A percentile compares a stretch with the other conserved stretches of the same genome.
These are phyloP conservation scores for Plantago elongata DNA, from an alignment of 257 asterid species.

Conservation along the genomic window DNA sequence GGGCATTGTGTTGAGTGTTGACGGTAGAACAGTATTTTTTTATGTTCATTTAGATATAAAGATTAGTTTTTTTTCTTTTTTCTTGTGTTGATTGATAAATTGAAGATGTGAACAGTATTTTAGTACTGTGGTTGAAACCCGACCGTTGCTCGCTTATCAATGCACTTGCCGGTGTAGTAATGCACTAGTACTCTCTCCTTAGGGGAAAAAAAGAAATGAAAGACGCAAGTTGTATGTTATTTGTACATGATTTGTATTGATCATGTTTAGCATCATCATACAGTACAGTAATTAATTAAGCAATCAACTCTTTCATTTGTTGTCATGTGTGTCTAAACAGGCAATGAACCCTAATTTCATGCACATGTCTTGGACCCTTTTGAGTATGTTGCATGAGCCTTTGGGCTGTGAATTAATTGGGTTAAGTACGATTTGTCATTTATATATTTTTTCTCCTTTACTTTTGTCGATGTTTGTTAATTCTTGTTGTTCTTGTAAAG, in stretches of 20 bases:
- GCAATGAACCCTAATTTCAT: slow-evolving; percentile 64
- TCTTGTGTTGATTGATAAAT: neutral
- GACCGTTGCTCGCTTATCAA: slow-evolving; percentile 66
- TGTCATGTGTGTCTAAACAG: slow-evolving; percentile 22
- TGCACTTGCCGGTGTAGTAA: slow-evolving; percentile 53
- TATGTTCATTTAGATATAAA: neutral
- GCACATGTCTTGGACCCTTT: slow-evolving; percentile 44
- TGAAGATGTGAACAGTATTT: neutral
- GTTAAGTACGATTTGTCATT: neutral
- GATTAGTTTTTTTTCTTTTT: neutral
- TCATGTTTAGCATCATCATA: too few relatives aligned
- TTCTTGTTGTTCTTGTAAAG: slow-evolving; percentile 29
- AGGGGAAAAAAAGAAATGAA: too few relatives aligned
- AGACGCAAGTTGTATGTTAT: too few relatives aligned
- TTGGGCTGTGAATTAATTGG: slow-evolving; percentile 7
- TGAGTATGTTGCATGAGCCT: neutral
- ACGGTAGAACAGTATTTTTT: too few relatives aligned
- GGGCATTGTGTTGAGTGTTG: too few relatives aligned
- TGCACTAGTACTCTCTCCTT: neutral
- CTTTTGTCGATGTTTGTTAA: slow-evolving; percentile 21
- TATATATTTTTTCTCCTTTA: neutral
- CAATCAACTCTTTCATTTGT: slow-evolving; percentile 8
- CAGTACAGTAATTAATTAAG: too few relatives aligned
- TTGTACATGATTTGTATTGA: too few relatives aligned
- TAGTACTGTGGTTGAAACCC: slow-evolving; percentile 33